Conservation (phyloP, 176 grass and related monocot genomes). For the Puya raimondii region DNA sequence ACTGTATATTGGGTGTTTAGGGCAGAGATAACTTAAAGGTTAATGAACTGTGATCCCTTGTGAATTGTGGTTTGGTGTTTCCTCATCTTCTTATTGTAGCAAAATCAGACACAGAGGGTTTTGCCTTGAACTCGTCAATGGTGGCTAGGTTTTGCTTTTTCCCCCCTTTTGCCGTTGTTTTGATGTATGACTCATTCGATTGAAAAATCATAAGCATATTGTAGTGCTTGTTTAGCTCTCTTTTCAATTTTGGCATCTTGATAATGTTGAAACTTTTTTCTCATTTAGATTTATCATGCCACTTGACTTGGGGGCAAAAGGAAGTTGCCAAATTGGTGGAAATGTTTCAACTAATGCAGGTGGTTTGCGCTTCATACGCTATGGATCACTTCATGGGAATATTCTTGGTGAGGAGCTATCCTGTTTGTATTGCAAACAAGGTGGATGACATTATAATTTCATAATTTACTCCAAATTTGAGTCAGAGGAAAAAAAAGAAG, state of each 20-base stretch:
- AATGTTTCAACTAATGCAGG: constrained; percentile 97
- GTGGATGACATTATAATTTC: neutral
- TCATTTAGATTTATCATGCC: constrained; percentile 85
- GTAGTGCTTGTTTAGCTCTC: neutral
- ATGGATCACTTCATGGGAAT: constrained; percentile 95
- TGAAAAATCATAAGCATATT: no score
- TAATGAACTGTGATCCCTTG: no score
- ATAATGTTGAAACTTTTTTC: constrained; percentile 13
- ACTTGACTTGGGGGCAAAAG: constrained; percentile 94
- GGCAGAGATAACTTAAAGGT: no score
- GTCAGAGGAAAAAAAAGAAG: no score
- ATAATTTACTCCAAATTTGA: neutral
- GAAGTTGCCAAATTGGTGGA: constrained; percentile 94
- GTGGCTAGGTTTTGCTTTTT: no score
- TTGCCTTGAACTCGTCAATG: no score
- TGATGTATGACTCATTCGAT: no score
- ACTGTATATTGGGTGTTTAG: no score
- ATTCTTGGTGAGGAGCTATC: constrained; percentile 56
- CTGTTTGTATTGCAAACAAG: constrained; percentile 1
- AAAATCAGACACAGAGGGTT: no score
- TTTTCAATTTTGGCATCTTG: neutral
- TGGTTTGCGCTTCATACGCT: constrained; percentile 83
- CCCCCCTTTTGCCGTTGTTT: no score
- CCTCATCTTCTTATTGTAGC: no score
- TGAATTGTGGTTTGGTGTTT: no score